Evolutionary conservation across 176 grass and related monocot species (phyloP).

Genomic region (Rhynchospora tenuis): DNA sequence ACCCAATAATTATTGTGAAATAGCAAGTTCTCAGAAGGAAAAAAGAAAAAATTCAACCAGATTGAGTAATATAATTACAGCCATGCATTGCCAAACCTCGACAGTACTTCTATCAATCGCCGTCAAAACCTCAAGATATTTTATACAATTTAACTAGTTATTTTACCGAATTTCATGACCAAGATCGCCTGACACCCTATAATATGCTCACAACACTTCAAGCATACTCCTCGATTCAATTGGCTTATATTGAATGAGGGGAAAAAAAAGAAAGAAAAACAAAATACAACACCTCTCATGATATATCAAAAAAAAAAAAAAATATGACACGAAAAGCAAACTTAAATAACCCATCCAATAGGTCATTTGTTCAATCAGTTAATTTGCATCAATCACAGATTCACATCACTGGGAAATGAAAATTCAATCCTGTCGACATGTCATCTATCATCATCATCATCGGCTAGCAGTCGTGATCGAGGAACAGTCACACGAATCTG

Average conservation of each 20-base stretch:
- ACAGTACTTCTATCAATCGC: neutral
- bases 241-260: neutral
- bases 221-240: slow-evolving; percentile 3
- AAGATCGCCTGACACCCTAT: neutral
- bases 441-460: neutral
- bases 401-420: neutral
- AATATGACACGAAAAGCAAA: neutral
- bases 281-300: neutral
- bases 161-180: neutral
- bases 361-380: slow-evolving; percentile 13
- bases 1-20: neutral
- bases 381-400: neutral
- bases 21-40: neutral
- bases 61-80: slow-evolving; percentile 9
- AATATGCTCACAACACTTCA: slow-evolving; percentile 9
- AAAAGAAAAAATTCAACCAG: neutral
- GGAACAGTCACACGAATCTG: slow-evolving; percentile 25
- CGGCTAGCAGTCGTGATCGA: slow-evolving; percentile 10
- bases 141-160: neutral
- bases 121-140: slow-evolving; percentile 1
- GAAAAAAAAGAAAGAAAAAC: neutral
- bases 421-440: slow-evolving; percentile 1
- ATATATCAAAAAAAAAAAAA: neutral
- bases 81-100: neutral
- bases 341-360: slow-evolving; percentile 16